Evolutionary conservation across 768 basidiomycete genomes (phyloP).

Genomic region (Mycena leptocephala): DNA sequence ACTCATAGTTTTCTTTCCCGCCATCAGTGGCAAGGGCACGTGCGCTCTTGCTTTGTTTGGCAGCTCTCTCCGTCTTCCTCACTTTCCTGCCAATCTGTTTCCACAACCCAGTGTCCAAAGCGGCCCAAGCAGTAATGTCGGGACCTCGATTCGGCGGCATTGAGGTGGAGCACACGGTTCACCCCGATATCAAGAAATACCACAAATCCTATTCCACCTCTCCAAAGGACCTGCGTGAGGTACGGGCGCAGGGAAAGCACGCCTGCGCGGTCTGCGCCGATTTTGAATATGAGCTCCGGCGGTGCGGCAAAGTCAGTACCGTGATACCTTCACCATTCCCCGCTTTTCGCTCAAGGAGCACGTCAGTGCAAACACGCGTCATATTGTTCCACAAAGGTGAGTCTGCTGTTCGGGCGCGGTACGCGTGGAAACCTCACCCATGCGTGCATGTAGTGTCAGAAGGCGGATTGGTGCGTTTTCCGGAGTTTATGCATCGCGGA

Average conservation of each 20-base stretch:
- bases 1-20: too few species aligned
- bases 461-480: constrained; percentile 22
- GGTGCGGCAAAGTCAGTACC: constrained; percentile 25
- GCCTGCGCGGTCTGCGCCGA: constrained; percentile 22
- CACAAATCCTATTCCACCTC: constrained; percentile 20
- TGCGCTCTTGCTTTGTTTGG: too few species aligned
- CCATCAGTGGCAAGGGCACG: too few species aligned
- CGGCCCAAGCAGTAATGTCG: constrained; percentile 13
- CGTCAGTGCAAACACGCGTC: constrained; percentile 24
- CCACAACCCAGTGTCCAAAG: constrained; percentile 20
- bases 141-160: constrained; percentile 8
- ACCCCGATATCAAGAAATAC: constrained; percentile 25
- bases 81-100: constrained; percentile 13
- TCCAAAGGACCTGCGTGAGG: constrained; percentile 16
- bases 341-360: constrained; percentile 14
- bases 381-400: constrained; percentile 26
- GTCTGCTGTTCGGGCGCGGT: not conserved
- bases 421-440: constrained; percentile 2
- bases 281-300: constrained; percentile 13
- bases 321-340: constrained; percentile 7
- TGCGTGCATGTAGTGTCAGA: constrained; percentile 16
- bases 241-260: constrained; percentile 18
- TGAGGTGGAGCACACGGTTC: constrained; percentile 19
- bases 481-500: not conserved
- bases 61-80: constrained; percentile 7